These are phyloP conservation scores for Thamnidium elegans DNA, from an alignment of 192 early-diverging fungal species.

Conservation along the genomic window DNA sequence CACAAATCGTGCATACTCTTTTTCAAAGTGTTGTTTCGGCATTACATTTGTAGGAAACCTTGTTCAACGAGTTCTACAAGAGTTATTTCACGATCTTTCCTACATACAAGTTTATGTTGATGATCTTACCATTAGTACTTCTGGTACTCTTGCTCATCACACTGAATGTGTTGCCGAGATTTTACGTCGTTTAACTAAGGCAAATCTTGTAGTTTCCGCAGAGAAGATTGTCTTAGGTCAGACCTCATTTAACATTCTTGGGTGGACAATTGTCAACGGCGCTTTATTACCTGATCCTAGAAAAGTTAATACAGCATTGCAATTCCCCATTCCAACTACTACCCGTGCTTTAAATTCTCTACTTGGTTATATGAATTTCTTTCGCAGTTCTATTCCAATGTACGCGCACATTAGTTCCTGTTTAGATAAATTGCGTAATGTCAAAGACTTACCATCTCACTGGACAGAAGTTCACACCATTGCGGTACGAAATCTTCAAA, in stretches of 20 bases:
- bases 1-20: too few relatives aligned
- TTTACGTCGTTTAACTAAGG: background rate
- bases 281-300: slow-evolving; percentile 23
- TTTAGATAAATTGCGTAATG: slow-evolving; percentile 29
- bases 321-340: slow-evolving; percentile 22
- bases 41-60: slow-evolving; percentile 22
- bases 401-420: slow-evolving; percentile 13
- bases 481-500: too few relatives aligned
- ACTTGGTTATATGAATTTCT: slow-evolving; percentile 29
- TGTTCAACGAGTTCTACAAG: slow-evolving; percentile 24
- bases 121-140: slow-evolving; percentile 16
- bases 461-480: too few relatives aligned
- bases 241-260: slow-evolving; percentile 16
- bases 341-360: slow-evolving; percentile 26
- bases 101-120: slow-evolving; percentile 24
- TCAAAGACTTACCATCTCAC: too few relatives aligned
- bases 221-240: slow-evolving; percentile 29
- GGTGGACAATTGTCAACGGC: slow-evolving; percentile 7
- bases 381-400: slow-evolving; percentile 20
- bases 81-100: slow-evolving; percentile 20
- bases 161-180: background rate
- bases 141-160: slow-evolving; percentile 5
- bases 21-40: too few relatives aligned
- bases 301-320: slow-evolving; percentile 24
- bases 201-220: slow-evolving; percentile 20